Evolutionary conservation across 2,329 filamentous ascomycete genomes (phyloP).

Genomic region (Immersiporthe knoxdaviesiana): DNA sequence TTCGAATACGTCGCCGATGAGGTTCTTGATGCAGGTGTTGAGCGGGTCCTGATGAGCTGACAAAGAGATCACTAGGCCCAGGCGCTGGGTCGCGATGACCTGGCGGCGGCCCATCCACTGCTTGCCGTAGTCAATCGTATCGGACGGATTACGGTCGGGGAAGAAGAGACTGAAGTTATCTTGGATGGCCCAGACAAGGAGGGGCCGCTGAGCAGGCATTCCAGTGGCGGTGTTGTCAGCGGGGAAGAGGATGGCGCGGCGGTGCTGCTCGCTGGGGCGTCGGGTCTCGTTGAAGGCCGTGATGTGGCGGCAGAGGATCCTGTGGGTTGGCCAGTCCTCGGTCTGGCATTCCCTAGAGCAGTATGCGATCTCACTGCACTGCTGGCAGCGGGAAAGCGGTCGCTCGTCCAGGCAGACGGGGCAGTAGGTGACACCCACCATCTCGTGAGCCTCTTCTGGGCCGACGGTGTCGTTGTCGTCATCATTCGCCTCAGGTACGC

Average conservation of each 20-base stretch:
- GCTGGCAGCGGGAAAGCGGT: conserved; percentile 2
- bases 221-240: not conserved
- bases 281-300: not conserved
- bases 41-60: no score
- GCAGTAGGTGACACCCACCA: not conserved
- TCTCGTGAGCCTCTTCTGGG: not conserved
- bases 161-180: not conserved
- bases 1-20: not conserved
- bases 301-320: conserved; percentile 15
- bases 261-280: not conserved
- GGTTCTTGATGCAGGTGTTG: conserved; percentile 13
- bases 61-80: not conserved
- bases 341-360: conserved; percentile 19
- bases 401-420: conserved; percentile 13
- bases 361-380: conserved; percentile 21
- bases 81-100: conserved; percentile 3
- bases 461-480: not conserved
- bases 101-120: not conserved
- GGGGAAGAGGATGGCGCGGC: conserved; percentile 21
- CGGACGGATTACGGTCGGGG: not conserved
- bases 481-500: no score
- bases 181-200: not conserved
- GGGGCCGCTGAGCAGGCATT: not conserved
- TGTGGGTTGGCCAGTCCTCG: conserved; percentile 21
- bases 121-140: not conserved